Conservation (phyloP, 352 stramenopile species). For the Pythium insidiosum region DNA sequence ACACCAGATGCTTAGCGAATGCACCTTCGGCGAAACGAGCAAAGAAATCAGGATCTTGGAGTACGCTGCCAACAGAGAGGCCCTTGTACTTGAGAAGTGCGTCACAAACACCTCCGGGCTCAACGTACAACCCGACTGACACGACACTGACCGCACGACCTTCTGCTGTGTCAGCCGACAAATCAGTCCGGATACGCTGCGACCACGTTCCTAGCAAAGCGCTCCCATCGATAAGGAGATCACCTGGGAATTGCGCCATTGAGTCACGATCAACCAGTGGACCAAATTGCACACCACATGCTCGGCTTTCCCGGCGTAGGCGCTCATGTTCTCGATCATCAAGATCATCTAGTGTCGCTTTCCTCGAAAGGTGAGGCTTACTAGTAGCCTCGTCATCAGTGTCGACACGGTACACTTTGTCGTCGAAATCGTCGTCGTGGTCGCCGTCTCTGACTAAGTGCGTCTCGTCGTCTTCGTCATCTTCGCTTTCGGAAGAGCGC, state of each 20-base stretch:
- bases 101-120: slow-evolving; percentile 48
- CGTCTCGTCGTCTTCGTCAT: slow-evolving; percentile 34
- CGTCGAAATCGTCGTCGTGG: slow-evolving; percentile 52
- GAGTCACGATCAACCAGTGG: slow-evolving; percentile 63
- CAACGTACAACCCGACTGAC: slow-evolving; percentile 58
- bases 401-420: slow-evolving; percentile 21
- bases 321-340: slow-evolving; percentile 61
- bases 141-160: slow-evolving; percentile 21
- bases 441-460: no score
- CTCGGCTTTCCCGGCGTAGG: slow-evolving; percentile 51
- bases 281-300: slow-evolving; percentile 49
- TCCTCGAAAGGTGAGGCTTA: slow-evolving; percentile 19
- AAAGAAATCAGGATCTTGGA: slow-evolving; percentile 74
- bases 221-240: slow-evolving; percentile 46
- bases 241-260: slow-evolving; percentile 45
- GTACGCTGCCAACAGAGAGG: slow-evolving; percentile 63
- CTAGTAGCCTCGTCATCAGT: slow-evolving; percentile 23
- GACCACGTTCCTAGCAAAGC: slow-evolving; percentile 63
- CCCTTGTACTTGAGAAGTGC: slow-evolving; percentile 78
- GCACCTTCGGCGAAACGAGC: slow-evolving; percentile 44
- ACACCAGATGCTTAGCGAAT: slow-evolving; percentile 64
- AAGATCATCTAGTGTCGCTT: slow-evolving; percentile 53
- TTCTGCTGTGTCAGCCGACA: not conserved
- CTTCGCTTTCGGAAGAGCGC: slow-evolving; percentile 16
- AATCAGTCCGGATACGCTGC: slow-evolving; percentile 34